Conservation (phyloP, 306 rosid genomes). For the Sicyos baderoa region DNA sequence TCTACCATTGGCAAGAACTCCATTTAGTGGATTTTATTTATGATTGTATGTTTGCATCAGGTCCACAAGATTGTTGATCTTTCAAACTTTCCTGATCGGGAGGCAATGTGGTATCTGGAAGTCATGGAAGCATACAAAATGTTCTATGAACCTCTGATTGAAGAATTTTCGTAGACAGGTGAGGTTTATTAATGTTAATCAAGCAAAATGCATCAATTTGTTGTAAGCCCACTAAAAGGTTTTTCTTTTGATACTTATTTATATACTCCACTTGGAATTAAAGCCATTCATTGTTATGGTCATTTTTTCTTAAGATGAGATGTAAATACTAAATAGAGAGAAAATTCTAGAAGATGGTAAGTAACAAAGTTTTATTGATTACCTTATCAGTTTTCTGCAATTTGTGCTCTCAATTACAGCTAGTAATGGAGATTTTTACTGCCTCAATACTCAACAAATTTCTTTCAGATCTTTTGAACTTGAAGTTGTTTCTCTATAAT, state of each 20-base stretch:
- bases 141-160: conserved; percentile 60
- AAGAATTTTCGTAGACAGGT: conserved; percentile 32
- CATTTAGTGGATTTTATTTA: background rate
- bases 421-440: background rate
- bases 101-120: conserved; percentile 92
- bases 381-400: too few relatives aligned
- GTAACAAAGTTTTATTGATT: background rate
- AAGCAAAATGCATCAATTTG: background rate
- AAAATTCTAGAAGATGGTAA: background rate
- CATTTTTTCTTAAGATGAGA: background rate
- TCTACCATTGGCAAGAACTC: background rate
- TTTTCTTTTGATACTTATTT: background rate
- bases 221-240: background rate
- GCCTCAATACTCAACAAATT: background rate
- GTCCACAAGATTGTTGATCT: conserved; percentile 94
- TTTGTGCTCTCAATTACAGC: background rate
- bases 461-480: background rate
- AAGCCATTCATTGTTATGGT: too few relatives aligned
- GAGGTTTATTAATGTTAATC: background rate
- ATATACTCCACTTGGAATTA: too few relatives aligned
- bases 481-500: background rate
- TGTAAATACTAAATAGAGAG: background rate
- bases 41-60: conserved; percentile 26
- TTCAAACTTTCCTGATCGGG: conserved; percentile 59
- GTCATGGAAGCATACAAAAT: conserved; percentile 74